Evolutionary conservation across 169 alveolate genomes (phyloP).

Genomic region (Plasmodium falciparum): DNA sequence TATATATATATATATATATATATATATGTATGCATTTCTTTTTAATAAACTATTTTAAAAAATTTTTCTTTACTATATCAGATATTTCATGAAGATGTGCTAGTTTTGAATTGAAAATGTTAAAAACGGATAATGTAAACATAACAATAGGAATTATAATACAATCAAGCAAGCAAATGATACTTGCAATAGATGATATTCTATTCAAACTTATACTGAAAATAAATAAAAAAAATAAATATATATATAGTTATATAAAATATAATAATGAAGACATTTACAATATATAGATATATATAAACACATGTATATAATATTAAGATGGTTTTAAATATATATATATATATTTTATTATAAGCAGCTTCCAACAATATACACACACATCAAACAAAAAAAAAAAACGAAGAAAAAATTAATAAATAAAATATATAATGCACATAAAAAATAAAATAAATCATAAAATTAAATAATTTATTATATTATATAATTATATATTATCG

Average conservation of each 20-base stretch:
- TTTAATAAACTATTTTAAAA: neutral
- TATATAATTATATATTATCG: too few species aligned
- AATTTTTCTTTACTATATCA: conserved; percentile 9
- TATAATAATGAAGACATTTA: too few species aligned
- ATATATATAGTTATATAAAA: neutral
- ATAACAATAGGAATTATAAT: conserved; percentile 37
- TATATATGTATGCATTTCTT: neutral
- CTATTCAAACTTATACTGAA: conserved; percentile 34
- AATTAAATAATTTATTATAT: too few species aligned
- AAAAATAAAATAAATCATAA: too few species aligned
- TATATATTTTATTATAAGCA: too few species aligned
- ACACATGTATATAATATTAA: too few species aligned
- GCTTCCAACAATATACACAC: too few species aligned
- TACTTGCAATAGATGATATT: conserved; percentile 50
- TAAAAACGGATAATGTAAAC: conserved; percentile 32
- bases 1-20: conserved; percentile 3
- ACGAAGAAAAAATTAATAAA: too few species aligned
- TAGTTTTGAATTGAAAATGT: neutral
- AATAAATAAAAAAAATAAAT: neutral
- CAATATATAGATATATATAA: too few species aligned
- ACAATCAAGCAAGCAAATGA: conserved; percentile 65
- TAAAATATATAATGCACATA: too few species aligned
- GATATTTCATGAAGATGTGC: neutral
- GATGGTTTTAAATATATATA: too few species aligned
- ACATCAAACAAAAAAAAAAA: too few species aligned